Conservation (phyloP, 306 rosid genomes). For the Canavalia ensiformis region DNA sequence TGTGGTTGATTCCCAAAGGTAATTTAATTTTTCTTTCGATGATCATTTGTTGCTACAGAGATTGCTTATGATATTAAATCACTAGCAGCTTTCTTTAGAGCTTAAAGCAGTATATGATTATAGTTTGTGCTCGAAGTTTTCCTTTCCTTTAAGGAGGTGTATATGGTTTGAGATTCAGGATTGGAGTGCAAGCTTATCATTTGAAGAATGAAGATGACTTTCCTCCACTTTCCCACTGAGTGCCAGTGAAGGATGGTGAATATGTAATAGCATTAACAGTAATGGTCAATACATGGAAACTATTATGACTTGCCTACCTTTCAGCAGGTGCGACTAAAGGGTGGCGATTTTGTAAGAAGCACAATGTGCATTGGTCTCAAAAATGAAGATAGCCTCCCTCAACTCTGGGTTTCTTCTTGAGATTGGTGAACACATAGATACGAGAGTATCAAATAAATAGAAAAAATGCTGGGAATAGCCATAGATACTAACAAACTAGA, state of each 20-base stretch:
- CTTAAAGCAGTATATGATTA: slow-evolving; percentile 52
- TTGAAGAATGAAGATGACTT: slow-evolving; percentile 70
- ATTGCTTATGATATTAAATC: slow-evolving; percentile 44
- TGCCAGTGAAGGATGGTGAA: slow-evolving; percentile 58
- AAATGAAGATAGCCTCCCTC: slow-evolving; percentile 54
- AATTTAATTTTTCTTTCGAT: slow-evolving; percentile 37
- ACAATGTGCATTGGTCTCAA: slow-evolving; percentile 54
- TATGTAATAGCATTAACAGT: slow-evolving; percentile 56
- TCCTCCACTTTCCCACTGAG: slow-evolving; percentile 66
- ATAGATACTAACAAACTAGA: slow-evolving; percentile 59
- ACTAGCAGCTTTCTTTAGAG: slow-evolving; percentile 45
- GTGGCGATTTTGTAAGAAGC: slow-evolving; percentile 59
- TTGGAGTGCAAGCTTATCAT: slow-evolving; percentile 57
- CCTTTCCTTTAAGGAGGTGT: slow-evolving; percentile 56
- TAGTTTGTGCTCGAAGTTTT: slow-evolving; percentile 51
- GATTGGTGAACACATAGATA: slow-evolving; percentile 47
- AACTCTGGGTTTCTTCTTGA: slow-evolving; percentile 52
- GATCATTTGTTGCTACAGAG: slow-evolving; percentile 29
- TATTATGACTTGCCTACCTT: slow-evolving; percentile 56
- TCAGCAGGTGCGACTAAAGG: slow-evolving; percentile 57
- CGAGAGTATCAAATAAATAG: slow-evolving; percentile 53
- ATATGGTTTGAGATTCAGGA: slow-evolving; percentile 70
- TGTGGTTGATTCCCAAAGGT: slow-evolving; percentile 65
- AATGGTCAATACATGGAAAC: slow-evolving; percentile 60
- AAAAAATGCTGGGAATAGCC: slow-evolving; percentile 52